These are phyloP conservation scores for Corynascus novoguineensis DNA, from an alignment of 495 filamentous ascomycete species.

Conservation along the genomic window DNA sequence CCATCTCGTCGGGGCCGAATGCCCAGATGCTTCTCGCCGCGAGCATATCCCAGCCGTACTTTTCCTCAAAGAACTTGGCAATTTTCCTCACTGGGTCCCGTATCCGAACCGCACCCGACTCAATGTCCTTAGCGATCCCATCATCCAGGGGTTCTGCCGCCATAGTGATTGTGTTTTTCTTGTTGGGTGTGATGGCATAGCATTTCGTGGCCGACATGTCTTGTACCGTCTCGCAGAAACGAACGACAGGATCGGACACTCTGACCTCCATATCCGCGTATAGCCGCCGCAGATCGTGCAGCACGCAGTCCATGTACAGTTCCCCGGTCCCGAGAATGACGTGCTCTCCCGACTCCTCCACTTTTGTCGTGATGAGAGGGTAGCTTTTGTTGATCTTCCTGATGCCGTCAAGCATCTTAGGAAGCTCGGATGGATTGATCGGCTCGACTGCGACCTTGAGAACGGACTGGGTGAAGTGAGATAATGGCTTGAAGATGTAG, in stretches of 20 bases:
- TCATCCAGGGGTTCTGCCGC: constrained; percentile 91
- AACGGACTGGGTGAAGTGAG: constrained; percentile 94
- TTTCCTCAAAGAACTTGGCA: constrained; percentile 95
- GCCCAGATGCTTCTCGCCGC: constrained; percentile 96
- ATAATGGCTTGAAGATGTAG: constrained; percentile 87
- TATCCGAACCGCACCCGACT: constrained; percentile 82
- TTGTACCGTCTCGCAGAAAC: constrained; percentile 97
- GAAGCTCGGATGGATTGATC: constrained; percentile 96
- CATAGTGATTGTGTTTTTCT: constrained; percentile 99
- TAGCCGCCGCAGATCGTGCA: constrained; percentile 85
- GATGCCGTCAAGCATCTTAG: constrained; percentile 96
- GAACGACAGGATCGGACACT: constrained; percentile 93
- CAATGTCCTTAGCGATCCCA: constrained; percentile 93
- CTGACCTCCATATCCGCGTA: constrained; percentile 99
- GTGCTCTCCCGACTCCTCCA: constrained; percentile 98
- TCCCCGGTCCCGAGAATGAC: constrained; percentile 92
- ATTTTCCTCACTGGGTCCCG: constrained; percentile 89
- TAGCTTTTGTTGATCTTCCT: constrained; percentile 97
- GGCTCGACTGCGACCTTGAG: constrained; percentile 98
- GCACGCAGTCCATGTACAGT: constrained; percentile 97
- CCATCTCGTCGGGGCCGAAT: constrained; percentile 92
- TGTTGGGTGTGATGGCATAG: constrained; percentile 95
- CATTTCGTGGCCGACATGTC: constrained; percentile 97
- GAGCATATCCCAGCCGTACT: constrained; percentile 94
- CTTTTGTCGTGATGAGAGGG: constrained; percentile 89